Base-by-base conservation (phyloP, 495 filamentous ascomycete species). In the Penicillium taxi region DNA sequence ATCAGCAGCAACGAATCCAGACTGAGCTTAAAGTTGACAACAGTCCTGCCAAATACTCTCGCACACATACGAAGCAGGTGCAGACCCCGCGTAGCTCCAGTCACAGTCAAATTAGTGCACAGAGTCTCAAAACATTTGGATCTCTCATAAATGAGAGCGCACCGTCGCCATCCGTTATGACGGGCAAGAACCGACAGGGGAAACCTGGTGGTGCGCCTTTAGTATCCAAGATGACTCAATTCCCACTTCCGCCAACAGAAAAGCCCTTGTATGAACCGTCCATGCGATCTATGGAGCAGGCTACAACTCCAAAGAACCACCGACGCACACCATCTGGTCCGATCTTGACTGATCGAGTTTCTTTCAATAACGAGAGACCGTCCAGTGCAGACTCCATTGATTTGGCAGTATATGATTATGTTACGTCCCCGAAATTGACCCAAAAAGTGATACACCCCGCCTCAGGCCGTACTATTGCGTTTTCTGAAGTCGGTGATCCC, bases 401-500 rank as follows among this genome's bases (percentile, higher is more conserved):
- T 49, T 72, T 85, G 51, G 84, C 83, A 6, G 88, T 99, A 0
- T 74, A 84, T 29, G 77, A 78, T n/a, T 96, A 93, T 50, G 66
- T 95, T 4, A 77, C 79, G 40, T 82, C 86, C 21, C 78, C 89
- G 0, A 80, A 88, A 9, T 59, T 99, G 42, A 86, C 84, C 9
- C 91, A 94, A 53, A 89, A 78, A 59, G 83, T 96, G 28, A 67
- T 68, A 18, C 82, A 94, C 61, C 87, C 90, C 1, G 78, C 82
- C 24, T 89, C 84, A 2, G 86, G 87, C 6, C 81, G 91, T 23
- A 72, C 81, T 15, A 94, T 99, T 45, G 90, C 84, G 13, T 99
- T 95, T 59, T 95, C 90, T 0, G 93, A 99, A 61, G 91, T 99
- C 13, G 91, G 91, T 14, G 86, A 96, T 51, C 84, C 88, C 0